A percentile compares a stretch with the other conserved stretches of the same genome.
phyloP scores from a whole-genome alignment of 768 basidiomycete species.

The Pleurotus tuber-regium region DNA sequence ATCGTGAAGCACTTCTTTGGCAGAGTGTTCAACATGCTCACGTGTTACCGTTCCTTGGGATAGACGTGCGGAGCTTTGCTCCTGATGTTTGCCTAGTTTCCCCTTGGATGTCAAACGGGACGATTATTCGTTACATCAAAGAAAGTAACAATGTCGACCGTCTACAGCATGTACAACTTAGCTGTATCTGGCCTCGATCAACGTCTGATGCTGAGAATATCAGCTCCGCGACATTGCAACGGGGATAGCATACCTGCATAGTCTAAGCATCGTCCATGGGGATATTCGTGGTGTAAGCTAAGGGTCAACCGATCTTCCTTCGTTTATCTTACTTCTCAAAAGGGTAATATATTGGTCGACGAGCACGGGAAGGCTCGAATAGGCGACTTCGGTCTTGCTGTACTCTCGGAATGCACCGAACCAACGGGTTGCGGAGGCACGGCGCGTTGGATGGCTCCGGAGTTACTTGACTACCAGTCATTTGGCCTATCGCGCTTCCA shows the following conservation, averaged over 20 bases:
- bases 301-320: not conserved
- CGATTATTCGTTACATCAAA: conserved; percentile 18
- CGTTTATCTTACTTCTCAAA: not conserved
- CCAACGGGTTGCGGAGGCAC: not conserved
- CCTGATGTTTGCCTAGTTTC: conserved; percentile 20
- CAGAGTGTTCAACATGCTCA: not conserved
- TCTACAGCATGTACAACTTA: not conserved
- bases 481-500: not conserved
- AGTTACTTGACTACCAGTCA: not conserved
- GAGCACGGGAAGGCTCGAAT: not conserved
- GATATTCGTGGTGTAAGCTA: not conserved
- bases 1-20: conserved; percentile 3
- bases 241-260: conserved; percentile 27
- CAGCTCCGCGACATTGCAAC: conserved; percentile 28
- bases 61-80: conserved; percentile 9
- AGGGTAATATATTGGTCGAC: not conserved
- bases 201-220: too few species aligned
- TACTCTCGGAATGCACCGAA: not conserved
- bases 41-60: conserved; percentile 1
- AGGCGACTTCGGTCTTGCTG: not conserved
- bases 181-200: not conserved
- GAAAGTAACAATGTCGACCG: conserved; percentile 4
- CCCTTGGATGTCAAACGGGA: conserved; percentile 27
- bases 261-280: not conserved
- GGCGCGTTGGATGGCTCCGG: conserved; percentile 7